These are phyloP conservation scores for Fusarium pseudograminearum DNA, from an alignment of 2,329 filamentous ascomycete species.

Conservation along the genomic window DNA sequence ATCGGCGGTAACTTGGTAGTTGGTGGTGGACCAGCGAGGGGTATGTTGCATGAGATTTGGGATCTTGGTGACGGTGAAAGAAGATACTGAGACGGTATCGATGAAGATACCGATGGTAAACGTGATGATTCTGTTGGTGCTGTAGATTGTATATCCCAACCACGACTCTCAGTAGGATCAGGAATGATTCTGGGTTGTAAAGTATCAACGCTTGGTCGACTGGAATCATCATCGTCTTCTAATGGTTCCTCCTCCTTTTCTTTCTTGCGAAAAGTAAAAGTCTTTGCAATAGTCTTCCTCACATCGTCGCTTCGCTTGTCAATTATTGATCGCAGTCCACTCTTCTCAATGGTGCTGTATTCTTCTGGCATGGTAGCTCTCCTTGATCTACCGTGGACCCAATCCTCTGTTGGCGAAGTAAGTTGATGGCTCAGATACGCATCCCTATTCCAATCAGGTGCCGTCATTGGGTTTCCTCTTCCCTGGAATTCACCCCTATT, in stretches of 20 bases:
- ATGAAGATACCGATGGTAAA: constrained; percentile 23
- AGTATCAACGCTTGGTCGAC: constrained; percentile 41
- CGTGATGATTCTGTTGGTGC: constrained; percentile 28
- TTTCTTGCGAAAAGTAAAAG: constrained; percentile 63
- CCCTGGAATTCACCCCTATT: constrained; percentile 16
- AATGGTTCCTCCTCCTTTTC: constrained; percentile 55
- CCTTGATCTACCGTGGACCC: constrained; percentile 58
- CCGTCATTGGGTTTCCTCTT: constrained; percentile 24
- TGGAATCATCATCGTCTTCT: constrained; percentile 32
- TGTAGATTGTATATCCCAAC: constrained; percentile 24
- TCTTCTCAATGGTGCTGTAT: constrained; percentile 67
- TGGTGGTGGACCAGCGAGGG: constrained; percentile 55
- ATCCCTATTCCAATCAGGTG: constrained; percentile 38
- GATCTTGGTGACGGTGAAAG: constrained; percentile 40
- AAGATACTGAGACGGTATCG: constrained; percentile 30
- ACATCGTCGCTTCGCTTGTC: constrained; percentile 69
- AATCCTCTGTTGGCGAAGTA: constrained; percentile 51
- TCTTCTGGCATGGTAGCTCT: constrained; percentile 60
- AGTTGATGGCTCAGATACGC: constrained; percentile 48
- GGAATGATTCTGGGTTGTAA: constrained; percentile 32
- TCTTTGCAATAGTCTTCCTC: constrained; percentile 65
- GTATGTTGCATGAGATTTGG: constrained; percentile 33
- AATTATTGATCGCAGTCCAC: constrained; percentile 63
- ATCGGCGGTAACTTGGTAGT: constrained; percentile 58
- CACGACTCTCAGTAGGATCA: constrained; percentile 23